Evolutionary conservation across 768 basidiomycete species (phyloP).

Genomic region (Lactarius akahatsu): DNA sequence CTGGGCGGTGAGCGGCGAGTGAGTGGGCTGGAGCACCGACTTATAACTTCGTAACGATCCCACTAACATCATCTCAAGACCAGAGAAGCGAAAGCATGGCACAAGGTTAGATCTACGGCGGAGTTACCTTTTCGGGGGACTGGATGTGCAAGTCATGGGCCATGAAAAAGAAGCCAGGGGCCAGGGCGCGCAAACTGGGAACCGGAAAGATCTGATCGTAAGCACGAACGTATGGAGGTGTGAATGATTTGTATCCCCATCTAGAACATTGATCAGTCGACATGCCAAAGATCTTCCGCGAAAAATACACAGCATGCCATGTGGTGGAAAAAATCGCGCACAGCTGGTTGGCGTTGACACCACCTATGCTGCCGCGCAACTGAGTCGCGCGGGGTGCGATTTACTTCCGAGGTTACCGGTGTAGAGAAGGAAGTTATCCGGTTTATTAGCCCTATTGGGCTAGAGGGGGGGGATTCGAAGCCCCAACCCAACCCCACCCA

Average conservation of each 20-base stretch:
- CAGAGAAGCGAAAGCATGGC: not conserved
- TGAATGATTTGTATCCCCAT: not conserved
- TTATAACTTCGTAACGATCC: conserved; percentile 4
- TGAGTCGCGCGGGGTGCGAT: not conserved
- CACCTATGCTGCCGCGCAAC: not conserved
- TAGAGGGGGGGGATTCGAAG: not conserved
- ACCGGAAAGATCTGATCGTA: not conserved
- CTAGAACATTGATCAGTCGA: not conserved
- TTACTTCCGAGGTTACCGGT: not conserved
- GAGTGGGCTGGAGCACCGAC: not conserved
- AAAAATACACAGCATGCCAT: not conserved
- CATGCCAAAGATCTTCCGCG: not conserved
- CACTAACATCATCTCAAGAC: not conserved
- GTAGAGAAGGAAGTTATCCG: not conserved
- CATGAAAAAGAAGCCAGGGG: not conserved
- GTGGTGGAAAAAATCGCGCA: not conserved
- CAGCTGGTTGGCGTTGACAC: not conserved
- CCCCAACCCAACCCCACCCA: not conserved
- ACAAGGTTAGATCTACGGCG: not conserved
- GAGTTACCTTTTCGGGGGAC: not conserved
- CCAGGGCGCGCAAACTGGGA: not conserved
- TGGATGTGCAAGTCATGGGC: not conserved
- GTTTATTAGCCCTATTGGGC: not conserved
- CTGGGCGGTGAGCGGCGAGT: not conserved
- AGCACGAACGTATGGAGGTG: not conserved